Evolutionary conservation across 768 basidiomycete species (phyloP).

Genomic region (Russula sp.): DNA sequence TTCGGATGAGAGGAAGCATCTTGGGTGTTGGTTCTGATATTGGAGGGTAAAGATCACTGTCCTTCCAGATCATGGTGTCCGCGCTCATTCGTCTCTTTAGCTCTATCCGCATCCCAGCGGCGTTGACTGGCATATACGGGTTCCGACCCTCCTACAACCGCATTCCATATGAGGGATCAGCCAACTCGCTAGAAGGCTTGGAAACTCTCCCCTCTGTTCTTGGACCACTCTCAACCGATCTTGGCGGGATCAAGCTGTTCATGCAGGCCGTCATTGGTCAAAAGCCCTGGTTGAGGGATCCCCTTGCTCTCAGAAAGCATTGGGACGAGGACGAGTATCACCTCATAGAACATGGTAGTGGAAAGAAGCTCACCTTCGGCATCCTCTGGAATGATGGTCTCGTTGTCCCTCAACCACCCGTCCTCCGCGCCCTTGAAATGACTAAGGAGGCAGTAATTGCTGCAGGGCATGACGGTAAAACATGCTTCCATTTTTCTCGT

Average conservation of each 20-base stretch:
- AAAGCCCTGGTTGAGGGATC: slow-evolving; percentile 63
- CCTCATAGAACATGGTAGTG: slow-evolving; percentile 50
- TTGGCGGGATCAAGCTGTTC: slow-evolving; percentile 59
- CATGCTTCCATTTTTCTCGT: neutral
- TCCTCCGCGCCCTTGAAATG: slow-evolving; percentile 43
- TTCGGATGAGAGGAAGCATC: slow-evolving; percentile 45
- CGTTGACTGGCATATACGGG: slow-evolving; percentile 63
- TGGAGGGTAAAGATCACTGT: slow-evolving; percentile 45
- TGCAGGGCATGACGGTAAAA: slow-evolving; percentile 43
- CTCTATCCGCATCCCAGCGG: slow-evolving; percentile 63
- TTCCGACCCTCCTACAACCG: slow-evolving; percentile 63
- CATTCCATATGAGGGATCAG: slow-evolving; percentile 60
- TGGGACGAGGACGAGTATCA: slow-evolving; percentile 57
- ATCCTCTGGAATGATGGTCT: slow-evolving; percentile 39
- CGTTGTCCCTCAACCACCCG: slow-evolving; percentile 44
- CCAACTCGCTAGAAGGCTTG: slow-evolving; percentile 62
- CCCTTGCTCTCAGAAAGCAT: slow-evolving; percentile 45
- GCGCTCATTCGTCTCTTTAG: slow-evolving; percentile 29
- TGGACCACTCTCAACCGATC: slow-evolving; percentile 57
- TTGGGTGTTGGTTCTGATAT: slow-evolving; percentile 75
- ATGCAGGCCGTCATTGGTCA: slow-evolving; percentile 52
- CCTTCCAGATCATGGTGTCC: slow-evolving; percentile 1
- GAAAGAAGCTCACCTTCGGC: slow-evolving; percentile 32
- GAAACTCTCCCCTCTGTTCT: slow-evolving; percentile 66
- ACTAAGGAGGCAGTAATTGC: slow-evolving; percentile 38